Evolutionary conservation across 306 rosid genomes (phyloP).

Genomic region (Boehmeria nivea): DNA sequence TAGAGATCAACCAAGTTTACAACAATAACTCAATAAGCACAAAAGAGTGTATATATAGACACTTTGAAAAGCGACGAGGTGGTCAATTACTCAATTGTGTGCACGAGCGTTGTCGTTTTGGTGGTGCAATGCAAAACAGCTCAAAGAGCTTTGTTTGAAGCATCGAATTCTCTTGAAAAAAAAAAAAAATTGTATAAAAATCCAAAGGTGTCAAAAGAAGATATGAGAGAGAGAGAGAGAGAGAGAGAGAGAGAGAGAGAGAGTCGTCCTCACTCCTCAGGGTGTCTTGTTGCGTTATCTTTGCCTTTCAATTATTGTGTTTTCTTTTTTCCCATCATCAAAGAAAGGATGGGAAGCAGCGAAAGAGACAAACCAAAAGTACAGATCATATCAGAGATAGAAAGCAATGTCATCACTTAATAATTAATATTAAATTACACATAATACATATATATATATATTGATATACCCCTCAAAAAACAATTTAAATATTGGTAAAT

Average conservation of each 20-base stretch:
- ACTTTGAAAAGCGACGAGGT: no score
- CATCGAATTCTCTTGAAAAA: background rate
- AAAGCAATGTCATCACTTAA: no score
- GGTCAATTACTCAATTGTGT: no score
- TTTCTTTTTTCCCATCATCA: slow-evolving; percentile 29
- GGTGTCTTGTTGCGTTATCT: slow-evolving; percentile 2
- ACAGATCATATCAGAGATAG: slow-evolving; percentile 34
- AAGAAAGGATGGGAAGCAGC: slow-evolving; percentile 6
- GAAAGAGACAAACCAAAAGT: slow-evolving; percentile 44
- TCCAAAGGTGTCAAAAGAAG: no score
- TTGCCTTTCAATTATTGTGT: slow-evolving; percentile 14
- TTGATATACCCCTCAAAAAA: background rate
- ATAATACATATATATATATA: background rate
- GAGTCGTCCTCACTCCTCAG: background rate
- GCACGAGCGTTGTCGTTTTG: no score
- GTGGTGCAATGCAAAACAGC: no score
- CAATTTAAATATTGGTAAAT: background rate
- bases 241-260: background rate
- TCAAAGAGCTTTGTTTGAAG: no score
- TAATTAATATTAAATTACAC: no score
- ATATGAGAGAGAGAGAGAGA: background rate
- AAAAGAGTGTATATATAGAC: no score
- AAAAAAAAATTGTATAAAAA: background rate
- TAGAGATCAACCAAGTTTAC: no score
- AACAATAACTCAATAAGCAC: no score